Conservation (phyloP, 1,284 basidiomycete species). For the Trametes hirsuta region DNA sequence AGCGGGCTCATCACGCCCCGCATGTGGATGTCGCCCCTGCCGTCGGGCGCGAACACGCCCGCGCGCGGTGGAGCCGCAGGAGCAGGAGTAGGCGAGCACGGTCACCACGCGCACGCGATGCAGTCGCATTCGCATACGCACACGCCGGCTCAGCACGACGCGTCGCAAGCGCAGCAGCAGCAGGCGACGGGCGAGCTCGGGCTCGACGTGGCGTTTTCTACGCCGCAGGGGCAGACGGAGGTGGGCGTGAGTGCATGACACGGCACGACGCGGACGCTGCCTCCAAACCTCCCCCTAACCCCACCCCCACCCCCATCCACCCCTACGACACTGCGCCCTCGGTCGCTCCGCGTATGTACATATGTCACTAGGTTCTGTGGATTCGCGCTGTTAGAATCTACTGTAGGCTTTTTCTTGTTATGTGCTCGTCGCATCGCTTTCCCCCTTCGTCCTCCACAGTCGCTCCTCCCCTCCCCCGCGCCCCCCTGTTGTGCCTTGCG, state of each 20-base stretch:
- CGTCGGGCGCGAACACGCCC: conserved; percentile 42
- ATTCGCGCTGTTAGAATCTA: too few species aligned
- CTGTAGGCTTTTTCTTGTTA: too few species aligned
- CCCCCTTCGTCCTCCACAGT: neutral
- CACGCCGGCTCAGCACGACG: neutral
- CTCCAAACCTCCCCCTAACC: neutral
- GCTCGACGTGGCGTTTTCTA: conserved; percentile 31
- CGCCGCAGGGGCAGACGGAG: conserved; percentile 11
- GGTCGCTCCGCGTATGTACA: neutral
- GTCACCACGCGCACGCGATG: conserved; percentile 14
- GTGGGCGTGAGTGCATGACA: conserved; percentile 15
- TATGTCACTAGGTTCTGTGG: too few species aligned
- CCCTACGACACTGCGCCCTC: neutral
- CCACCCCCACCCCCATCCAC: too few species aligned
- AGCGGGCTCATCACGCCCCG: conserved; percentile 70
- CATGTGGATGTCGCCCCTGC: conserved; percentile 40
- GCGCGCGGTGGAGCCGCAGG: conserved; percentile 7
- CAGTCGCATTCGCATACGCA: too few species aligned
- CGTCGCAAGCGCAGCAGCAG: neutral
- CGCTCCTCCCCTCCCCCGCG: neutral
- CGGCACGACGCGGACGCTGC: neutral
- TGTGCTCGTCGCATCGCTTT: neutral
- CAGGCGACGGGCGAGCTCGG: conserved; percentile 10
- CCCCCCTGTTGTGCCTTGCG: neutral
- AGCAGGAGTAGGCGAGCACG: conserved; percentile 14